Conservation (phyloP, 805 yeast genomes). For the Lipomyces kockii region DNA sequence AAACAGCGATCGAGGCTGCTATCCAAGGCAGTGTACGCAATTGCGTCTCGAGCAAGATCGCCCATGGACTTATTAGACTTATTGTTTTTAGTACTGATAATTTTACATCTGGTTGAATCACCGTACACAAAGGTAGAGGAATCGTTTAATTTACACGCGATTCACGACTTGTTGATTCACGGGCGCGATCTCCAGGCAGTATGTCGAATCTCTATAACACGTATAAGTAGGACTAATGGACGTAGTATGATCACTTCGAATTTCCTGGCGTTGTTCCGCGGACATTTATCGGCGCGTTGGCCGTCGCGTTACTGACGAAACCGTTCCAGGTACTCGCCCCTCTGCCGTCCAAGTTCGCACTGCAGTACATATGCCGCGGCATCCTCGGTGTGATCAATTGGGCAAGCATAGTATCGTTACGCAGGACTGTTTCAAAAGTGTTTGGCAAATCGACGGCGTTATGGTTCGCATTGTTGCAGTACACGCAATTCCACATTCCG, state of each 20-base stretch:
- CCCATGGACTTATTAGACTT: constrained; percentile 44
- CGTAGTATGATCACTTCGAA: constrained; percentile 68
- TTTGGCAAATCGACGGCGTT: constrained; percentile 41
- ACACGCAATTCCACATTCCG: constrained; percentile 76
- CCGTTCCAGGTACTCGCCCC: constrained; percentile 42
- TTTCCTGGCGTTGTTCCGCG: constrained; percentile 93
- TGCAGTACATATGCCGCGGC: constrained; percentile 52
- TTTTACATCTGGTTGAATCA: constrained; percentile 58
- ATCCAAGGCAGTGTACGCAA: not conserved
- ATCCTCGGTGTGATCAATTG: constrained; percentile 68
- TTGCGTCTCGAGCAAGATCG: not conserved
- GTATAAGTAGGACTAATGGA: constrained; percentile 4
- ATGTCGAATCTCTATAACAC: not conserved
- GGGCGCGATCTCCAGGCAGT: constrained; percentile 53
- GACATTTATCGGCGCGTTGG: constrained; percentile 73
- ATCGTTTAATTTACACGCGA: constrained; percentile 87
- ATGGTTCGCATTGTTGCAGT: constrained; percentile 64
- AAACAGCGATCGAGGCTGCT: too few species aligned
- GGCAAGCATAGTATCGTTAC: constrained; percentile 55
- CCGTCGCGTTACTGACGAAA: constrained; percentile 55
- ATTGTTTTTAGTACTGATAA: constrained; percentile 53
- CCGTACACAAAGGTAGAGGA: constrained; percentile 95
- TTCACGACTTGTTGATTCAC: constrained; percentile 73
- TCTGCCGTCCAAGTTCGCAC: constrained; percentile 51
- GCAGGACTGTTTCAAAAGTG: constrained; percentile 47